phyloP scores from a whole-genome alignment of 2,329 filamentous ascomycete species.

The Venturia asperata region DNA sequence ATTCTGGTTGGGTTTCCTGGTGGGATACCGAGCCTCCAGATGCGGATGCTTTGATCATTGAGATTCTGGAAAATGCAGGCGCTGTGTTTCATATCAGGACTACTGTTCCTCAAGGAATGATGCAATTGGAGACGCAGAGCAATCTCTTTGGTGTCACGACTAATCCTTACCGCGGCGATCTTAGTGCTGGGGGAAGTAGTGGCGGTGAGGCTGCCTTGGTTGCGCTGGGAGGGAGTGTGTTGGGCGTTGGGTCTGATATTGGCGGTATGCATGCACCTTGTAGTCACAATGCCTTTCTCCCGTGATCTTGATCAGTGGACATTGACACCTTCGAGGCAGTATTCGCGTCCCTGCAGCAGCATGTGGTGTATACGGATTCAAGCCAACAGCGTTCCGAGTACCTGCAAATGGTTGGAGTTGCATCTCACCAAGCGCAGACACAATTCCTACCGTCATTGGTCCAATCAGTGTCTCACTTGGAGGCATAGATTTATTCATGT shows the following conservation, averaged over 20 bases:
- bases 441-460: constrained; percentile 41
- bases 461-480: constrained; percentile 51
- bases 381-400: constrained; percentile 40
- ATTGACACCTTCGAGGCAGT: constrained; percentile 35
- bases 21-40: constrained; percentile 38
- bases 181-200: constrained; percentile 48
- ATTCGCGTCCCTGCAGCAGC: constrained; percentile 44
- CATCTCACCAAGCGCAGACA: constrained; percentile 4
- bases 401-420: constrained; percentile 34
- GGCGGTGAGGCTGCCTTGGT: constrained; percentile 52
- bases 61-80: constrained; percentile 43
- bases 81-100: constrained; percentile 48
- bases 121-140: constrained; percentile 47
- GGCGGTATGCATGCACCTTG: constrained; percentile 36
- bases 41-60: constrained; percentile 43
- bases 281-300: constrained; percentile 25
- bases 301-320: too few species aligned
- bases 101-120: constrained; percentile 48
- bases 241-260: constrained; percentile 50
- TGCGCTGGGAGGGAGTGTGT: constrained; percentile 44
- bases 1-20: constrained; percentile 45
- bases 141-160: constrained; percentile 48
- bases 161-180: constrained; percentile 46
- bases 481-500: constrained; percentile 42
- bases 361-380: constrained; percentile 40